Percentiles rank a stretch among this genome's conserved stretches.
These are phyloP conservation scores for Coemansia sp. DNA, from an alignment of 192 early-diverging fungal genomes.

Conservation along the genomic window DNA sequence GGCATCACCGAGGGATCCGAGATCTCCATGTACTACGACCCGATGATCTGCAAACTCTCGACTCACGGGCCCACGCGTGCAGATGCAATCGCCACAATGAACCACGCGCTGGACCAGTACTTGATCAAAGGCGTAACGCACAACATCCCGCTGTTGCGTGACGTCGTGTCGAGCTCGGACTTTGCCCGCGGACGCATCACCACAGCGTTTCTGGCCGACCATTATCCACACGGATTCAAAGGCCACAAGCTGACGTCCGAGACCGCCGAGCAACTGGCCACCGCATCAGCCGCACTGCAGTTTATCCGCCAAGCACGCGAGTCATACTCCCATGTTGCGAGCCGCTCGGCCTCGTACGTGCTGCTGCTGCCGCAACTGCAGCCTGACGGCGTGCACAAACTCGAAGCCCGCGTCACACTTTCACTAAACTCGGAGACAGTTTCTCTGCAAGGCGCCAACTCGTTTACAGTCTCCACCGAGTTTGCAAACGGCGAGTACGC, in stretches of 20 bases:
- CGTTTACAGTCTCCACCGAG: constrained; percentile 14
- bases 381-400: constrained; percentile 49
- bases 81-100: constrained; percentile 75
- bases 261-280: no score
- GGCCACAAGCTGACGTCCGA: no score
- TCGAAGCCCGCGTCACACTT: constrained; percentile 12
- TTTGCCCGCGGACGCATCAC: no score
- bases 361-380: constrained; percentile 43
- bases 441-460: constrained; percentile 21
- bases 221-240: no score
- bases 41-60: constrained; percentile 94
- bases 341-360: no score
- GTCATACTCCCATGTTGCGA: no score
- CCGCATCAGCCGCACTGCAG: no score
- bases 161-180: no score
- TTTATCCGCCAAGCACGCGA: no score
- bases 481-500: background rate
- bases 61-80: constrained; percentile 76
- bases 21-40: constrained; percentile 91
- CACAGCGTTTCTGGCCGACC: no score
- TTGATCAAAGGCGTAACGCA: constrained; percentile 55
- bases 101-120: constrained; percentile 80
- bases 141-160: no score
- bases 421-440: background rate
- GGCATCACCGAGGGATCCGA: no score